Evolutionary conservation across 1,284 basidiomycete genomes (phyloP), one percentile per base, ranked within the genome.

Genomic region (Austropuccinia psidii): DNA sequence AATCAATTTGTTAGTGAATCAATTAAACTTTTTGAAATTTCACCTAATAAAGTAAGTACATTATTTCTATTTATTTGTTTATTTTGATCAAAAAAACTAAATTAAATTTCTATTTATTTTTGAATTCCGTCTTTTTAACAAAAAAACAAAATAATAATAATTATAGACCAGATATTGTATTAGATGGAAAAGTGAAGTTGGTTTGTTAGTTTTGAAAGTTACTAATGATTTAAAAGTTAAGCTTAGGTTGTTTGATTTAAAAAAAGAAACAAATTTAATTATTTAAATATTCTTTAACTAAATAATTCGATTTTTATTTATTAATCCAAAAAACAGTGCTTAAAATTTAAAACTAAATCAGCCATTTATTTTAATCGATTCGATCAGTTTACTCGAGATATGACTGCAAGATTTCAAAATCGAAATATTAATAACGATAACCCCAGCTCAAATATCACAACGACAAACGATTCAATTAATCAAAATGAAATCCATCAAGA

Each of bases 261-360:
- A n/a, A 11, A n/a, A 50, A 4, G n/a, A 21, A n/a, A n/a, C 27
- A 5, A 50, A 7, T 13, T n/a, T 19, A 7, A 50, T 50, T 6
- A 49, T 19, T 4, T 24, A 13, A 19, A n/a, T 13, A 7, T 13
- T 11, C 27, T n/a, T 50, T 50, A 27, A n/a, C n/a, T n/a, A 6
- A 50, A 1, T n/a, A n/a, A 4, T 50, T n/a, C 7, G 5, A 21
- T 7, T 21, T 7, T 27, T 50, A n/a, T 21, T 19, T 27, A 21
- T 50, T 13, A 37, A 67, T 39, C 13, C 27, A 11, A 7, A 1
- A 24, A 9, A 62, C 24, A 68, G 65, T 68, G 65, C 43, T 29
- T 68, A 5, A 68, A 68, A 41, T 68, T 68, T 27, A 68, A 68
- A 52, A 68, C 65, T 68, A 4, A 50, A 31, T 68, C 65, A 50